phyloP scores from a whole-genome alignment of 2,329 filamentous ascomycete genomes.

The Canariomyces notabilis region DNA sequence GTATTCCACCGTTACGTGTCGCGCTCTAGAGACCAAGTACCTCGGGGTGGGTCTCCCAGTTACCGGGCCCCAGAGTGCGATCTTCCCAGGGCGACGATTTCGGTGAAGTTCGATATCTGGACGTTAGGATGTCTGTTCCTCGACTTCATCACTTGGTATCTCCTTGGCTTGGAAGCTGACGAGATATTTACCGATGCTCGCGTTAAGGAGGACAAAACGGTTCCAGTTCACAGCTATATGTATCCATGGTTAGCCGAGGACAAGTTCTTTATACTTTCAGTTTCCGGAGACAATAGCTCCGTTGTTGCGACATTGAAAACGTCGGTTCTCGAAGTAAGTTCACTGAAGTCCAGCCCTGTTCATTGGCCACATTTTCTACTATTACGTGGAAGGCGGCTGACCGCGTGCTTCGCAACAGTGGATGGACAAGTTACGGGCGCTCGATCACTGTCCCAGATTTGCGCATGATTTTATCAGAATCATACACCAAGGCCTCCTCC shows the following conservation, averaged over 20 bases:
- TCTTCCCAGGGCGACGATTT: not conserved
- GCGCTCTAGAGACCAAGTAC: not conserved
- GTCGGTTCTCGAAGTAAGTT: not conserved
- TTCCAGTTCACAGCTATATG: not conserved
- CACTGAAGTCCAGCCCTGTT: not conserved
- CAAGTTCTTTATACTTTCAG: not conserved
- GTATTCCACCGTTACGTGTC: not conserved
- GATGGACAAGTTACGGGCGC: not conserved
- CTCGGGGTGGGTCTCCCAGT: not conserved
- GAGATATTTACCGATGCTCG: not conserved
- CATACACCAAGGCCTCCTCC: not conserved
- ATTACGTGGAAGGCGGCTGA: not conserved
- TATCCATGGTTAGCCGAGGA: not conserved
- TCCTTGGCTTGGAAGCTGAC: not conserved
- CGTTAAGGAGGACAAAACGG: not conserved
- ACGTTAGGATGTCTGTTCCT: not conserved
- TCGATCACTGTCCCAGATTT: not conserved
- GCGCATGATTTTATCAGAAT: not conserved
- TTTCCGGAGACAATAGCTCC: not conserved
- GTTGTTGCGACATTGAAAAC: not conserved
- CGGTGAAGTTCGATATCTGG: not conserved
- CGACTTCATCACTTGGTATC: not conserved
- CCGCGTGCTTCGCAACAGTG: not conserved
- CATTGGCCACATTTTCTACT: not conserved
- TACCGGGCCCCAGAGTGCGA: not conserved